Percentiles rank a stretch among this genome's conserved stretches.
phyloP scores from a whole-genome alignment of 164 flowering plant species.

The Buxus sempervirens region DNA sequence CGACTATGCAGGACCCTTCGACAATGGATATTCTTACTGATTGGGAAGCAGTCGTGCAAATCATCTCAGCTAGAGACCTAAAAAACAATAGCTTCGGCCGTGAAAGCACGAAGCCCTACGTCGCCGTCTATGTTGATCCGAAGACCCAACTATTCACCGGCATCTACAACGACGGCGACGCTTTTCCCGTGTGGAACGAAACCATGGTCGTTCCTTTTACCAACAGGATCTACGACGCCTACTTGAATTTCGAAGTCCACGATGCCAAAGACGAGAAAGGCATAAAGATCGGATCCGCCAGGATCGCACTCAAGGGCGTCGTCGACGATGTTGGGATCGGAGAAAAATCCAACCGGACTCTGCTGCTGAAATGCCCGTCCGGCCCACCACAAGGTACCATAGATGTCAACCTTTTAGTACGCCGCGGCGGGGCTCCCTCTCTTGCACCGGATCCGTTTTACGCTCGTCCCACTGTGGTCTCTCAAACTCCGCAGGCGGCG shows the following conservation, averaged over 20 bases:
- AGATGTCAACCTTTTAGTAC: conserved; percentile 37
- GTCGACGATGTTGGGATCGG: conserved; percentile 53
- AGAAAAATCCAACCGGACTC: conserved; percentile 11
- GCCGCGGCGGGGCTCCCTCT: conserved; percentile 34
- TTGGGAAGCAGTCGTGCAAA: conserved; percentile 56
- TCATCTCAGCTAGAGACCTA: conserved; percentile 63
- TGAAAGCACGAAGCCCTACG: conserved; percentile 68
- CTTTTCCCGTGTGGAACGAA: conserved; percentile 56
- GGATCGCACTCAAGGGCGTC: conserved; percentile 40
- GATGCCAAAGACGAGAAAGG: conserved; percentile 42
- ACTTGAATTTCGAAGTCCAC: conserved; percentile 53
- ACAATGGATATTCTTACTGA: too few species aligned
- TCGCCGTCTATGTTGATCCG: conserved; percentile 72
- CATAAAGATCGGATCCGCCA: conserved; percentile 56
- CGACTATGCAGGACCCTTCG: too few species aligned
- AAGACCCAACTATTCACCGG: conserved; percentile 46
- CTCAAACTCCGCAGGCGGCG: conserved; percentile 25
- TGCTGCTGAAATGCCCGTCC: conserved; percentile 72
- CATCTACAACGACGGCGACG: conserved; percentile 57
- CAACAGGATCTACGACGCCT: conserved; percentile 40
- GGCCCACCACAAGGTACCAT: conserved; percentile 82
- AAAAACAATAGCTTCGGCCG: conserved; percentile 87
- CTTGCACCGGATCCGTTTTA: conserved; percentile 38
- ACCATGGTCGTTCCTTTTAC: conserved; percentile 47
- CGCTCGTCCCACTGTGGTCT: conserved; percentile 41